Percentiles rank a stretch among this genome's conserved stretches.
These are phyloP conservation scores for Schwanniomyces occidentalis DNA, from an alignment of 805 yeast species.

Conservation along the genomic window DNA sequence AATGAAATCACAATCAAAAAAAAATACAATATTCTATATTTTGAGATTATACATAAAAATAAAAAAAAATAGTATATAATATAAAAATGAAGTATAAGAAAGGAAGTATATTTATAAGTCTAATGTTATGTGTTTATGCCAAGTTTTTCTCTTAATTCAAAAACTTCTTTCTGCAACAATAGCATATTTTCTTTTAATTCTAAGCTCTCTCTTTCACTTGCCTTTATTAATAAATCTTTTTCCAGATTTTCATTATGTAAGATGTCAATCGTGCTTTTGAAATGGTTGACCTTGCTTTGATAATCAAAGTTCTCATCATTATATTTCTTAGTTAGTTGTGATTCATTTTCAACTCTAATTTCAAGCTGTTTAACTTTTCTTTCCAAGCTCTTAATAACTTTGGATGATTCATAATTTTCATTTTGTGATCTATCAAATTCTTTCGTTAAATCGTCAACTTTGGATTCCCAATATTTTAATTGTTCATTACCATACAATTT, in stretches of 20 bases:
- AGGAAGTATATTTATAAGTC: too few species aligned
- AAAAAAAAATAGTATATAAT: too few species aligned
- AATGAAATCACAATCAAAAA: too few species aligned
- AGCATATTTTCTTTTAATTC: constrained; percentile 54
- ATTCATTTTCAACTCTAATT: constrained; percentile 51
- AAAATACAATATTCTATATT: too few species aligned
- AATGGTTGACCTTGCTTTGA: constrained; percentile 49
- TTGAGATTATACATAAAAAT: too few species aligned
- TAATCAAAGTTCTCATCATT: constrained; percentile 60
- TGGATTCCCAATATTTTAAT: constrained; percentile 59
- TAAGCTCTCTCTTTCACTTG: constrained; percentile 56
- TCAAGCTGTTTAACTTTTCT: constrained; percentile 56
- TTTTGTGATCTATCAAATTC: constrained; percentile 49
- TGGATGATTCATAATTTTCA: constrained; percentile 52
- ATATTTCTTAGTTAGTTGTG: constrained; percentile 49
- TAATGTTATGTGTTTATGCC: too few species aligned
- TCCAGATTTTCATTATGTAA: constrained; percentile 40
- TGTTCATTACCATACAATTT: constrained; percentile 53
- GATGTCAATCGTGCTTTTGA: constrained; percentile 38
- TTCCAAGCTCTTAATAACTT: constrained; percentile 49
- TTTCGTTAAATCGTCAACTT: constrained; percentile 53
- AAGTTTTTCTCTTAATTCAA: constrained; percentile 47
- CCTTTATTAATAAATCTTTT: constrained; percentile 44
- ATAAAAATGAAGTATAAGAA: too few species aligned
- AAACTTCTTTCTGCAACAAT: constrained; percentile 55